Percentiles rank a stretch among this genome's conserved stretches.
These are phyloP conservation scores for Leccinum holopus DNA, from an alignment of 1,284 basidiomycete genomes.

Conservation along the genomic window DNA sequence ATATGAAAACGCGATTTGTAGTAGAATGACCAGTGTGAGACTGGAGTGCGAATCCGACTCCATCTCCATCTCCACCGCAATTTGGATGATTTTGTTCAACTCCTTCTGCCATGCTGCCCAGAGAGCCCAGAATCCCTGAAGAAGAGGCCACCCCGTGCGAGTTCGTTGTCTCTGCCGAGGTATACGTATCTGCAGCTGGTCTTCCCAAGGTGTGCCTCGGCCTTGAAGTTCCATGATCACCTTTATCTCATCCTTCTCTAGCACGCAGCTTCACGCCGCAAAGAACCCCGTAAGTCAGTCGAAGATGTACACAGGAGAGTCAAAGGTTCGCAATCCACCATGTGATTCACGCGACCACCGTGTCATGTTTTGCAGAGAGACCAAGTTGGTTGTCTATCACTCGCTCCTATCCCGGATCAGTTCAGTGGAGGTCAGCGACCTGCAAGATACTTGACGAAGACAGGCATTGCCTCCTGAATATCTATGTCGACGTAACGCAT, in stretches of 20 bases:
- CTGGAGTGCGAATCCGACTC: background rate
- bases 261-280: slow-evolving; percentile 46
- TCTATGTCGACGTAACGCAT: slow-evolving; percentile 66
- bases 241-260: slow-evolving; percentile 15
- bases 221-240: background rate
- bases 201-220: slow-evolving; percentile 54
- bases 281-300: slow-evolving; percentile 43
- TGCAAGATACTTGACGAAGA: slow-evolving; percentile 70
- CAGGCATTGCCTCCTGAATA: slow-evolving; percentile 61
- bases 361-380: slow-evolving; percentile 46
- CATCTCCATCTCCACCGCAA: background rate
- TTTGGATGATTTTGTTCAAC: background rate
- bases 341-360: background rate
- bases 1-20: slow-evolving; percentile 2
- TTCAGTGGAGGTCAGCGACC: slow-evolving; percentile 68
- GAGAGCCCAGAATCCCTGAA: slow-evolving; percentile 13
- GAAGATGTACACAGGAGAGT: slow-evolving; percentile 38
- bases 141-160: slow-evolving; percentile 29
- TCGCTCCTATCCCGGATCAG: slow-evolving; percentile 47
- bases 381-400: slow-evolving; percentile 68
- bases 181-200: slow-evolving; percentile 57
- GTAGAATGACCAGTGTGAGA: background rate
- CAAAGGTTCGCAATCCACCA: slow-evolving; percentile 47
- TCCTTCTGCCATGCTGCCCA: slow-evolving; percentile 19
- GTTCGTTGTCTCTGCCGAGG: slow-evolving; percentile 54